Base-by-base conservation (phyloP, 805 yeast species). In the Ogataea neopini region DNA sequence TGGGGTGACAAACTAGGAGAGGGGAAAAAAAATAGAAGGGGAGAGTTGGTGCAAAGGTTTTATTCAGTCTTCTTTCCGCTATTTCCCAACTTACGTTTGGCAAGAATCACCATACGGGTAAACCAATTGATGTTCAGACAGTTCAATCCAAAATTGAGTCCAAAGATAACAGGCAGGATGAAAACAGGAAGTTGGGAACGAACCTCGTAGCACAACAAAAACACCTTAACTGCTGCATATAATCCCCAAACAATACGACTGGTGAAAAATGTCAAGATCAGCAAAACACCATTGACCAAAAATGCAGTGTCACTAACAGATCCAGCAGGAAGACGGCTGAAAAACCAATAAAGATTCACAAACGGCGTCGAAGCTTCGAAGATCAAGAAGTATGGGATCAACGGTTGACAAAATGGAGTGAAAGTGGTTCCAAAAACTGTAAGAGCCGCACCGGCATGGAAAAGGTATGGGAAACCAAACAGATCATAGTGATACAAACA, bases 281-380 rank as follows among this genome's bases (percentile, higher is more conserved):
- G 72, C 19, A 79, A 54, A 7, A 89, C 44, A 0, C 98, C 98
- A 64, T 94, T 94, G 56, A 84, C 57, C 13, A 79, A 61, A 43
- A 81, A 77, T 9, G 80, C 46, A 52, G 61, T 72, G 19, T 72
- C 73, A 35, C 86, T 82, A 43, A 88, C 73, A 3, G 80, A 66
- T 3, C 86, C 87, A 1, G 74, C 74, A 1, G 96, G 94, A 14
- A 90, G 72, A 58, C 87, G 84, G 26, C 86, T 76, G 28, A 89
- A 83, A 66, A 85, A 91, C 97, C 97, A 94, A 66, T 94, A 88
- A 62, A 88, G 65, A 67, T 94, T 95, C 52, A 94, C 96, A 68
- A 94, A 94, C 7, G 98, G 98, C 1, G 97, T 88, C 40, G 96
- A 85, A 34, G 87, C 76, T 69, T 94, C 99, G 67, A 86, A 94